phyloP scores from a whole-genome alignment of 139 green algal genomes.

The Volvox reticuliferus region DNA sequence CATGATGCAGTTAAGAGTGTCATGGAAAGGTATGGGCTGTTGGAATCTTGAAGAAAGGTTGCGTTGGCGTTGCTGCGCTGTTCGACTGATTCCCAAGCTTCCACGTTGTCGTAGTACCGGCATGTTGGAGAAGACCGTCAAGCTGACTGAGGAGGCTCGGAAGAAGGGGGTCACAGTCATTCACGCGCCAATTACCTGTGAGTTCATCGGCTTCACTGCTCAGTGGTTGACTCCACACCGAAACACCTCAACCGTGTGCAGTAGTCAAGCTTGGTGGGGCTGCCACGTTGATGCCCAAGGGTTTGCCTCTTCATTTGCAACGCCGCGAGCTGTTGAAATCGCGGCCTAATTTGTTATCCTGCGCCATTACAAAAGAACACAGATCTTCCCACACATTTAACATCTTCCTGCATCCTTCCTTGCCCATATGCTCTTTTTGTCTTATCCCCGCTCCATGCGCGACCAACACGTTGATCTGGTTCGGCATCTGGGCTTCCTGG shows the following conservation, averaged over 20 bases:
- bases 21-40: constrained; percentile 49
- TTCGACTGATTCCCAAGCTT: background rate
- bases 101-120: constrained; percentile 35
- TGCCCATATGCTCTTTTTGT: background rate
- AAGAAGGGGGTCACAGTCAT: constrained; percentile 55
- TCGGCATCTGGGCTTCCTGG: too few relatives aligned
- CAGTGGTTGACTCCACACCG: too few relatives aligned
- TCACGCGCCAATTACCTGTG: constrained; percentile 61
- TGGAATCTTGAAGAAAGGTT: background rate
- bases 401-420: background rate
- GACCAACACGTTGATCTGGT: too few relatives aligned
- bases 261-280: too few relatives aligned
- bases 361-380: background rate
- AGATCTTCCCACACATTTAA: background rate
- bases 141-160: constrained; percentile 48
- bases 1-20: constrained; percentile 65
- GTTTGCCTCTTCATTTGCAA: too few relatives aligned
- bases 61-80: too few relatives aligned
- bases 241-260: too few relatives aligned
- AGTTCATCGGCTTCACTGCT: constrained; percentile 8
- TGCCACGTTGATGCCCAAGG: too few relatives aligned
- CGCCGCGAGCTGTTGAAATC: too few relatives aligned
- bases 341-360: background rate
- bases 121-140: constrained; percentile 58
- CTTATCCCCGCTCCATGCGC: background rate